Base-by-base conservation (phyloP, 805 yeast species). In the Metschnikowia reukaufii region DNA sequence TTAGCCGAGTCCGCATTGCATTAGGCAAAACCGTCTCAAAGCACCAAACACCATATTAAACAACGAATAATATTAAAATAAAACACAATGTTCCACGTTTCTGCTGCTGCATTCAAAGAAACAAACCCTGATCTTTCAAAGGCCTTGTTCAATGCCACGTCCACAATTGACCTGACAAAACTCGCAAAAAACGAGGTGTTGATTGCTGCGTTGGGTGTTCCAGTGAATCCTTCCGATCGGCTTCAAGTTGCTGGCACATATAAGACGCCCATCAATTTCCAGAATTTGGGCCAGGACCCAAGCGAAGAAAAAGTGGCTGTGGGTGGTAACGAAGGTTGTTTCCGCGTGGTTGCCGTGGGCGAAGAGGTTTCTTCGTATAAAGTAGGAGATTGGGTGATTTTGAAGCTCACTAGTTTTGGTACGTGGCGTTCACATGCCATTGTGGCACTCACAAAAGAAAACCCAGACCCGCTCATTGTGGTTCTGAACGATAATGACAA, bases 281-380 rank as follows among this genome's bases (percentile, higher is more conserved):
- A 49, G 38, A 60, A 66, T 2, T 60, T 72, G 52, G 74, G 67
- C 5, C 62, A 74, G 7, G 74, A 74, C 8, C 55, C 67, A 23
- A 63, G 65, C 49, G 74, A 73, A 4, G 61, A 70, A 18, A 72
- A 67, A 48, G 70, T 72, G 56, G 69, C 81, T 7, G 84, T 89
- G 39, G 89, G 91, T 31, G 99, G 99, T 45, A 94, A 94, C 63
- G 99, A 92, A 67, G 98, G 97, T 18, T 77, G 88, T 9, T 91
- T 88, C 62, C 86, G 88, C 62, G 84, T 92, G n/a, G 61, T 87
- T n/a, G 81, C 83, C 44, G 78, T 79, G 8, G 96, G 96, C 17
- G 55, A 74, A 8, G 58, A 66, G 13, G 86, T 81, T 8, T 49
- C 54, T 3, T 57, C 62, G 6, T 70, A 87, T 42, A 56, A 71